These are phyloP conservation scores for Fusarium sp. DNA, from an alignment of 2,329 filamentous ascomycete genomes.

Conservation along the genomic window DNA sequence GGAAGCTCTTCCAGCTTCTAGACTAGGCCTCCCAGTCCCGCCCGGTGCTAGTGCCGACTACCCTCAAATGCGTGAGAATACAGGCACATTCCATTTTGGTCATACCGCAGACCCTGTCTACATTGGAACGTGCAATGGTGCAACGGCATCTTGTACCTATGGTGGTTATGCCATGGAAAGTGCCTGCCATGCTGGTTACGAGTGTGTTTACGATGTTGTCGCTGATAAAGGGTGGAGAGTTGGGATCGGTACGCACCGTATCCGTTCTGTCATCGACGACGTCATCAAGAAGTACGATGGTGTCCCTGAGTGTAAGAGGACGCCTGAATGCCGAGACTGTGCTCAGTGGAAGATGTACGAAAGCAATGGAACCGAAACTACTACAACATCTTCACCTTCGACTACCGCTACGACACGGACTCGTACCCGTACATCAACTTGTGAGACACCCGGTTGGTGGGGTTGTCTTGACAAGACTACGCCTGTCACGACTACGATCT, in stretches of 20 bases:
- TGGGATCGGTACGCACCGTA: slow-evolving; percentile 90
- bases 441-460: slow-evolving; percentile 94
- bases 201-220: slow-evolving; percentile 94
- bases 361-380: slow-evolving; percentile 86
- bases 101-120: slow-evolving; percentile 96
- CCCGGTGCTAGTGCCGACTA: slow-evolving; percentile 78
- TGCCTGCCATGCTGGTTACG: slow-evolving; percentile 87
- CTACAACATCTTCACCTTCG: slow-evolving; percentile 67
- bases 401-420: slow-evolving; percentile 68
- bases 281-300: slow-evolving; percentile 85
- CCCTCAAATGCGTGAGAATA: slow-evolving; percentile 77
- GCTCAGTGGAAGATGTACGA: slow-evolving; percentile 94
- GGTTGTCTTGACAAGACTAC: slow-evolving; percentile 78
- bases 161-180: slow-evolving; percentile 95
- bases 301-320: slow-evolving; percentile 80
- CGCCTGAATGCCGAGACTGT: slow-evolving; percentile 88
- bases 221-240: slow-evolving; percentile 92
- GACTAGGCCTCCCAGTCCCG: slow-evolving; percentile 86
- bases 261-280: slow-evolving; percentile 86
- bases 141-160: slow-evolving; percentile 87
- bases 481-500: slow-evolving; percentile 53
- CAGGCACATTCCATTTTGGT: slow-evolving; percentile 89
- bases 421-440: slow-evolving; percentile 85
- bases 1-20: slow-evolving; percentile 85
- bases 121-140: slow-evolving; percentile 92